These are phyloP conservation scores for Protomyces pachydermus DNA, from an alignment of 1,139 yeast species.

Conservation along the genomic window DNA sequence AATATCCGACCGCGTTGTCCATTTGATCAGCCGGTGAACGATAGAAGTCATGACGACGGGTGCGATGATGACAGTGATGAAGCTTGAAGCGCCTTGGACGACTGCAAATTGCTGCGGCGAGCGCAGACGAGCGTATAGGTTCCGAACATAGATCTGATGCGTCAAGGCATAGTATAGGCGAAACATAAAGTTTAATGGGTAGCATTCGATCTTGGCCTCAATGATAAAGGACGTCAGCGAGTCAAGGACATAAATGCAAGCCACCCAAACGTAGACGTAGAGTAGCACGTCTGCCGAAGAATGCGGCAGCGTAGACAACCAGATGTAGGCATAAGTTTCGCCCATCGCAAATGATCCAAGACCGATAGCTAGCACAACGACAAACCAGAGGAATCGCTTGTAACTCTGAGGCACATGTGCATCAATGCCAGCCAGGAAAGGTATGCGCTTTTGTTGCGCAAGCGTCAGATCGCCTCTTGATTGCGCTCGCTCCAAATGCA, in stretches of 20 bases:
- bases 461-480: background rate
- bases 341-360: conserved; percentile 28
- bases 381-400: conserved; percentile 29
- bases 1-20: conserved; percentile 7
- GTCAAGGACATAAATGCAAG: conserved; percentile 26
- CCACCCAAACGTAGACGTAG: conserved; percentile 28
- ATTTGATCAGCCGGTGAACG: conserved; percentile 6
- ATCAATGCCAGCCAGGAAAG: background rate
- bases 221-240: conserved; percentile 27
- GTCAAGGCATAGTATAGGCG: conserved; percentile 30
- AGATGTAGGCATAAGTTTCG: conserved; percentile 29
- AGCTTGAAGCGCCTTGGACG: conserved; percentile 29
- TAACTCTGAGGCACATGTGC: conserved; percentile 24
- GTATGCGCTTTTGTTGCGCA: background rate
- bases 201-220: conserved; percentile 23
- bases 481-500: conserved; percentile 1
- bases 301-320: conserved; percentile 29
- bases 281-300: conserved; percentile 28
- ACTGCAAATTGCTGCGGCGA: conserved; percentile 31
- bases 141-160: conserved; percentile 29
- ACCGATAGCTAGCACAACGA: conserved; percentile 27
- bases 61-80: conserved; percentile 26
- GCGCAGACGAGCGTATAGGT: conserved; percentile 30
- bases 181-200: conserved; percentile 27
- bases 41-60: conserved; percentile 28